Percentiles rank a stretch among this genome's conserved stretches.
Conservation (phyloP, 1,139 yeast genomes). For the Taphrina deformans region DNA sequence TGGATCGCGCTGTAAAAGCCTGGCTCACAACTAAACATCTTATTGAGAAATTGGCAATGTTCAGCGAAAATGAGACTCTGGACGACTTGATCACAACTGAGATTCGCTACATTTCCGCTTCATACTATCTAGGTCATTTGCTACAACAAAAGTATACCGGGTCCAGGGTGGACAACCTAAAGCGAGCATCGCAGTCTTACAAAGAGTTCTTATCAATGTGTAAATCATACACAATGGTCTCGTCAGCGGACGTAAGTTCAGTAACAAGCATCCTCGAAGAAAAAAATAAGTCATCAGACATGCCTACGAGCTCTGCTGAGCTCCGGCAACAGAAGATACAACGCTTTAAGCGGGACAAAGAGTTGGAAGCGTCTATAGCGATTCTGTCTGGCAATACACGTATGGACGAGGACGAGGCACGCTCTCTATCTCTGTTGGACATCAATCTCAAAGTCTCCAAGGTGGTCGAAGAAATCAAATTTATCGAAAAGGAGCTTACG, state of each 20-base stretch:
- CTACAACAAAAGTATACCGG: slow-evolving; percentile 40
- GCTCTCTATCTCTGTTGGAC: not conserved
- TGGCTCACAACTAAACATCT: slow-evolving; percentile 39
- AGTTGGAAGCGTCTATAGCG: slow-evolving; percentile 45
- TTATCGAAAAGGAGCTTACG: not conserved
- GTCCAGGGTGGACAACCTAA: slow-evolving; percentile 39
- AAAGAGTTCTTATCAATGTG: slow-evolving; percentile 41
- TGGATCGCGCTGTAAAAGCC: slow-evolving; percentile 28
- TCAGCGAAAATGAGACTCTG: slow-evolving; percentile 60
- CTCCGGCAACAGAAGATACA: slow-evolving; percentile 73
- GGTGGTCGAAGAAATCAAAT: not conserved
- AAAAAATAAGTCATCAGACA: slow-evolving; percentile 5
- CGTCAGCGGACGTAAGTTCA: slow-evolving; percentile 28
- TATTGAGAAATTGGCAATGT: slow-evolving; percentile 49
- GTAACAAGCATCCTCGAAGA: slow-evolving; percentile 25
- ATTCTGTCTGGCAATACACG: not conserved
- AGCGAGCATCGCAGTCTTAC: slow-evolving; percentile 40
- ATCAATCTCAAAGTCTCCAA: not conserved
- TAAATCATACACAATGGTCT: slow-evolving; percentile 38
- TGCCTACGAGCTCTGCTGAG: slow-evolving; percentile 51
- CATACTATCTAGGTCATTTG: slow-evolving; percentile 53
- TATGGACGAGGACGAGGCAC: not conserved
- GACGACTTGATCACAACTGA: slow-evolving; percentile 59
- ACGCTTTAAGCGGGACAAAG: slow-evolving; percentile 61
- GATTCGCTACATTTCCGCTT: slow-evolving; percentile 55